phyloP scores from a whole-genome alignment of 208 protist species.

The Leishmania arabica region DNA sequence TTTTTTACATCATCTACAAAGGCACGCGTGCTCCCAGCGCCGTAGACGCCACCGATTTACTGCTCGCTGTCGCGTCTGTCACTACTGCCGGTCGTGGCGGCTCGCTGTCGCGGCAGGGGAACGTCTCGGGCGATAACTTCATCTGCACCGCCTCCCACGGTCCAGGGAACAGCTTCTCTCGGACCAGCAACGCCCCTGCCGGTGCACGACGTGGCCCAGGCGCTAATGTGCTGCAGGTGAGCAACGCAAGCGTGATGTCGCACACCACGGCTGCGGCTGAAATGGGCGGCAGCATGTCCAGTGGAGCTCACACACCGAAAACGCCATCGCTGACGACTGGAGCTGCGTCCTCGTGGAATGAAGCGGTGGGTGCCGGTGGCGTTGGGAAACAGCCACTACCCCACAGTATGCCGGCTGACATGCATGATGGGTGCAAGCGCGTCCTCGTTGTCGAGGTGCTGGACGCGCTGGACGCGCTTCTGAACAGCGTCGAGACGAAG shows the following conservation, averaged over 20 bases:
- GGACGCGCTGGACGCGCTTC: slow-evolving; percentile 58
- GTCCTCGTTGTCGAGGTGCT: slow-evolving; percentile 53
- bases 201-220: background rate
- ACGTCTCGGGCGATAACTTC: slow-evolving; percentile 4
- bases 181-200: background rate
- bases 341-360: background rate
- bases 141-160: background rate
- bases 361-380: background rate
- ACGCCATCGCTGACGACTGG: background rate
- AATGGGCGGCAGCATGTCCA: background rate
- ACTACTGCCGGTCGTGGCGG: background rate
- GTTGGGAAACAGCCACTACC: background rate
- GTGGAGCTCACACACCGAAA: background rate
- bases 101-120: background rate
- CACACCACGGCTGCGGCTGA: background rate
- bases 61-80: slow-evolving; percentile 17
- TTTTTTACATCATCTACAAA: slow-evolving; percentile 23
- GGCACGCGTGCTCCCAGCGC: slow-evolving; percentile 19
- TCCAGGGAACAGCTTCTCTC: slow-evolving; percentile 1
- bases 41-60: slow-evolving; percentile 21
- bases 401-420: background rate
- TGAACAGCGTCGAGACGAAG: slow-evolving; percentile 57
- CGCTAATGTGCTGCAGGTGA: background rate
- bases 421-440: slow-evolving; percentile 23
- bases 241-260: background rate